phyloP scores from a whole-genome alignment of 139 green algal genomes.

The Coelastrella sp. region DNA sequence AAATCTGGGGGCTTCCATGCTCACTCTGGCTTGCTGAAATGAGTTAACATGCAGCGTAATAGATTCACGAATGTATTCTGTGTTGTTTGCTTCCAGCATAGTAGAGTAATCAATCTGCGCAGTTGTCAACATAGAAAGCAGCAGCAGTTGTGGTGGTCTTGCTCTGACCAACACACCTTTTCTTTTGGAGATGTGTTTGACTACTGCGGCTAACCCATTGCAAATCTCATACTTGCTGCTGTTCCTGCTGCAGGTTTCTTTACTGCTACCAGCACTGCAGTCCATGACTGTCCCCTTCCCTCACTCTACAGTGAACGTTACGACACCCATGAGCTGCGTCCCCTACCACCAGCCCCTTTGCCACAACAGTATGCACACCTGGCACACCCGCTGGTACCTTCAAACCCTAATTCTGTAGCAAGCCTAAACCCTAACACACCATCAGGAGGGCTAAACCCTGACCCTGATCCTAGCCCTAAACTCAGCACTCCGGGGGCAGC shows the following conservation, averaged over 20 bases:
- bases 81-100: too few relatives aligned
- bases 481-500: too few relatives aligned
- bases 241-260: constrained; percentile 1
- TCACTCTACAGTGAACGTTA: constrained; percentile 21
- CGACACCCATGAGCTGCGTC: constrained; percentile 9
- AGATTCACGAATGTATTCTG: too few relatives aligned
- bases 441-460: neutral
- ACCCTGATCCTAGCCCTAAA: neutral
- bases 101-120: too few relatives aligned
- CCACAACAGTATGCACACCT: constrained; percentile 5
- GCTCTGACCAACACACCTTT: too few relatives aligned
- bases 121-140: too few relatives aligned
- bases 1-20: too few relatives aligned
- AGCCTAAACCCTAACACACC: neutral
- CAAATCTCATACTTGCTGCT: neutral
- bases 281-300: constrained; percentile 14
- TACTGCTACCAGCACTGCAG: neutral
- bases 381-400: neutral
- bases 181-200: too few relatives aligned
- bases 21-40: too few relatives aligned
- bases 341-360: neutral
- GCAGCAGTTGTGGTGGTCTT: too few relatives aligned
- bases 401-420: neutral
- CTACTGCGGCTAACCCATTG: too few relatives aligned
- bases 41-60: too few relatives aligned